These are phyloP conservation scores for Bryoerythrophyllum caledonicum DNA, from an alignment of 225 moss, liverwort and hornwort species.

Conservation along the genomic window DNA sequence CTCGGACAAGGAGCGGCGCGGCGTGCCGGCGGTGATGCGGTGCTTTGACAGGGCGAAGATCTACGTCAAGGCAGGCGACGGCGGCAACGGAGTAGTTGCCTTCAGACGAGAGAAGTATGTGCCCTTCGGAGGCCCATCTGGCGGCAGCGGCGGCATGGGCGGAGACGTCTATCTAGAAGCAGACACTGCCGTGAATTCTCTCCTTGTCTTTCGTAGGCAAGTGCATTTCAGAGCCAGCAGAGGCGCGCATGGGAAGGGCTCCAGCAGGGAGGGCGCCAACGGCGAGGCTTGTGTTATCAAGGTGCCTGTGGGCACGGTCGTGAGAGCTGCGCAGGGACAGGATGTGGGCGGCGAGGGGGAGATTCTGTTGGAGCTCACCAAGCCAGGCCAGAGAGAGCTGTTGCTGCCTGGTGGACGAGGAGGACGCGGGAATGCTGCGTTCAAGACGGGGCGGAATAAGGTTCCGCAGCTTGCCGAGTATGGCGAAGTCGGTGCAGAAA, in stretches of 20 bases:
- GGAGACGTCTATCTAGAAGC: conserved; percentile 81
- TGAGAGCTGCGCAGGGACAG: conserved; percentile 65
- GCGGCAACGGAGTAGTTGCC: conserved; percentile 96
- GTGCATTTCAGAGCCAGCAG: conserved; percentile 89
- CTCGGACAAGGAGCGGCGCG: conserved; percentile 64
- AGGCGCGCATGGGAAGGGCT: conserved; percentile 90
- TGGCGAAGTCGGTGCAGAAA: conserved; percentile 87
- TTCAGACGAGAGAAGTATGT: conserved; percentile 96
- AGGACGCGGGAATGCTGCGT: conserved; percentile 87
- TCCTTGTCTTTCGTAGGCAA: conserved; percentile 78
- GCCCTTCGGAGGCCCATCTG: conserved; percentile 95
- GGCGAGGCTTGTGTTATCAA: conserved; percentile 74
- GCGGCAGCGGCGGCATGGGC: conserved; percentile 86
- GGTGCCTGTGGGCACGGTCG: conserved; percentile 85
- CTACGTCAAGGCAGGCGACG: conserved; percentile 90
- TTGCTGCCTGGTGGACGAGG: conserved; percentile 88
- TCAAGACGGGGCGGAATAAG: conserved; percentile 90
- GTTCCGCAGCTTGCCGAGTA: conserved; percentile 91
- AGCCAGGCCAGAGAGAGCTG: conserved; percentile 71
- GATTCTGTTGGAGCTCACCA: conserved; percentile 73
- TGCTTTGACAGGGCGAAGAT: conserved; percentile 95
- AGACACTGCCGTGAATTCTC: conserved; percentile 75
- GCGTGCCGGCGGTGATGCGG: conserved; percentile 94
- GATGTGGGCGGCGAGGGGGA: conserved; percentile 59
- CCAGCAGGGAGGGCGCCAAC: conserved; percentile 74